These are phyloP conservation scores for Lophiostoma macrostomum DNA, from an alignment of 495 filamentous ascomycete genomes.

Conservation along the genomic window DNA sequence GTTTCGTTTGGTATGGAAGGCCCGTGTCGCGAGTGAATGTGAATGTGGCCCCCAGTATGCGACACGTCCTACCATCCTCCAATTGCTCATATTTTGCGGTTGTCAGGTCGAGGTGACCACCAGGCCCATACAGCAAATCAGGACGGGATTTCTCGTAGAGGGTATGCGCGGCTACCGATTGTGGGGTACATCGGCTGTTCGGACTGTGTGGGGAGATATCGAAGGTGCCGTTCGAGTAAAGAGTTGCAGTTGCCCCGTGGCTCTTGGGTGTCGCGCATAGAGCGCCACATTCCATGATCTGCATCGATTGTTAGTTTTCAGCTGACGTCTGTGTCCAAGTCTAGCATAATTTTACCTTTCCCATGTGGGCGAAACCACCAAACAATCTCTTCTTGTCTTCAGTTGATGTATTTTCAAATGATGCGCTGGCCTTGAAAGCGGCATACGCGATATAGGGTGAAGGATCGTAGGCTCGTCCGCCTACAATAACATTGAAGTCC, in stretches of 20 bases:
- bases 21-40: slow-evolving; percentile 20
- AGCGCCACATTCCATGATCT: slow-evolving; percentile 52
- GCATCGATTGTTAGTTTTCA: no score
- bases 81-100: slow-evolving; percentile 40
- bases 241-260: slow-evolving; percentile 39
- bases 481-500: slow-evolving; percentile 46
- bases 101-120: slow-evolving; percentile 45
- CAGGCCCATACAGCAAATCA: slow-evolving; percentile 48
- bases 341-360: no score
- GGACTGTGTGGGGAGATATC: slow-evolving; percentile 42
- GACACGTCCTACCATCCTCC: slow-evolving; percentile 40
- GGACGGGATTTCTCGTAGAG: slow-evolving; percentile 53
- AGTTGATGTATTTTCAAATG: neutral
- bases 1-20: slow-evolving; percentile 44
- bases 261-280: slow-evolving; percentile 49
- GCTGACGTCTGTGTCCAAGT: no score
- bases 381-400: neutral
- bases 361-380: slow-evolving; percentile 49
- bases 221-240: slow-evolving; percentile 45
- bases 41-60: slow-evolving; percentile 44
- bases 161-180: slow-evolving; percentile 50
- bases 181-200: slow-evolving; percentile 42
- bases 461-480: slow-evolving; percentile 52
- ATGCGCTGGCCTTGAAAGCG: slow-evolving; percentile 28
- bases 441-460: slow-evolving; percentile 49